phyloP scores from a whole-genome alignment of 2,329 filamentous ascomycete genomes.

The Aspergillus caelatus region DNA sequence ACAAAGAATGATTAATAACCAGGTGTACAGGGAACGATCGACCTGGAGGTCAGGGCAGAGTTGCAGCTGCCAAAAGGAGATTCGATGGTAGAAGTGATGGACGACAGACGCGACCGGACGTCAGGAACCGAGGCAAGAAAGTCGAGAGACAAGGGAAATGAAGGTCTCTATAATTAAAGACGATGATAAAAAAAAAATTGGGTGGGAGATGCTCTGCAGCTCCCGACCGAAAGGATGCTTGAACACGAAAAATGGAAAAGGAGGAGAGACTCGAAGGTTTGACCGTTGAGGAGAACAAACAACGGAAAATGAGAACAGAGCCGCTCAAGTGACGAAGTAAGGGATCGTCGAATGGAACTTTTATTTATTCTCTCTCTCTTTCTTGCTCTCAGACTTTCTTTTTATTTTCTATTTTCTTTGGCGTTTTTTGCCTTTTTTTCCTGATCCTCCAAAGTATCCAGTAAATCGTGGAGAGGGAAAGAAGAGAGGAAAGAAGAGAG shows the following conservation, averaged over 20 bases:
- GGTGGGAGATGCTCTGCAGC: conserved; percentile 42
- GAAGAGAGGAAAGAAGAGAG: conserved; percentile 15
- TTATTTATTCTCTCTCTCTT: conserved; percentile 13
- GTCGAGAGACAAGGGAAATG: conserved; percentile 21
- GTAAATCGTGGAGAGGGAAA: conserved; percentile 32
- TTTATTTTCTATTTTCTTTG: conserved; percentile 18
- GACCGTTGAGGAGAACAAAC: conserved; percentile 13
- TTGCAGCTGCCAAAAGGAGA: conserved; percentile 12
- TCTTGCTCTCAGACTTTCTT: conserved; percentile 10
- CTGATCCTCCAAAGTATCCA: conserved; percentile 26
- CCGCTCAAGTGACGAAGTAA: conserved; percentile 16
- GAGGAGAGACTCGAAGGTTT: conserved; percentile 15
- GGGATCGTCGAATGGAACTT: conserved; percentile 6
- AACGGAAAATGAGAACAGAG: conserved; percentile 16
- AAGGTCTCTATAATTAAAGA: conserved; percentile 21
- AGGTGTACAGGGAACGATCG: conserved; percentile 23
- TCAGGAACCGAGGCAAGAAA: conserved; percentile 23
- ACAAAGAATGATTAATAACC: conserved; percentile 22
- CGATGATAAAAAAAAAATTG: conserved; percentile 17
- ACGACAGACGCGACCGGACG: conserved; percentile 27
- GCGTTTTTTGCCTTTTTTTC: conserved; percentile 10
- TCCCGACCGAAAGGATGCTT: conserved; percentile 28
- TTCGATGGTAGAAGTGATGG: conserved; percentile 20
- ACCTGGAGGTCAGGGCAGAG: conserved; percentile 16
- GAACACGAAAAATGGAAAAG: conserved; percentile 22